Conservation (phyloP, 192 early-diverging fungal species). For the Podila clonocystis region DNA sequence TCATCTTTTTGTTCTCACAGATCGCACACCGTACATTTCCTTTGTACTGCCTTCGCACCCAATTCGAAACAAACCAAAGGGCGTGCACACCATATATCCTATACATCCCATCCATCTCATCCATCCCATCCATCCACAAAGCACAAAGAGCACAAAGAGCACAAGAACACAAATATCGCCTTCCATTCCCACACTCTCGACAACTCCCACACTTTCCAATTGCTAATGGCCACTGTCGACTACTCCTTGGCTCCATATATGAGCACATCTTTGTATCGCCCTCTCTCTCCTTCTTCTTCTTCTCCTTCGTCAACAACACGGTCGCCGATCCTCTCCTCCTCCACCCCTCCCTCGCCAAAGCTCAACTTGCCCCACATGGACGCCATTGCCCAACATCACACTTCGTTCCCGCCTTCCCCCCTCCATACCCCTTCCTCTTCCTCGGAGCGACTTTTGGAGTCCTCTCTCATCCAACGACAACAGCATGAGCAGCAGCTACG, state of each 20-base stretch:
- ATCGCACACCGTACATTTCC: neutral
- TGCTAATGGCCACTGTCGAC: neutral
- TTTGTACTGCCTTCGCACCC: too few relatives aligned
- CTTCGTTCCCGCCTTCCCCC: neutral
- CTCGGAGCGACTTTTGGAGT: neutral
- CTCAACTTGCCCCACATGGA: neutral
- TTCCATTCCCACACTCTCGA: neutral
- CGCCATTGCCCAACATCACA: slow-evolving; percentile 1
- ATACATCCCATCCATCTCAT: too few relatives aligned
- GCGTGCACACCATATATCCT: too few relatives aligned
- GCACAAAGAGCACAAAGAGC: neutral
- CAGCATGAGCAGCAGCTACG: slow-evolving; percentile 21
- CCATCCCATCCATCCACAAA: too few relatives aligned
- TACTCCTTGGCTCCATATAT: slow-evolving; percentile 1
- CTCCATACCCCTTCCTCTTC: neutral
- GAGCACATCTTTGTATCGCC: neutral
- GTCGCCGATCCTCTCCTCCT: neutral
- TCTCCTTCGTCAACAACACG: neutral
- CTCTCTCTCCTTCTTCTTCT: slow-evolving; percentile 1
- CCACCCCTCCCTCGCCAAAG: slow-evolving; percentile 4
- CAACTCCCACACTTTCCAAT: neutral
- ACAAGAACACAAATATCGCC: neutral
- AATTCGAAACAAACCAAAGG: too few relatives aligned
- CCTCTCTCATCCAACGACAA: slow-evolving; percentile 9
- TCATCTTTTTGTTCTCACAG: neutral